Evolutionary conservation across 2,329 filamentous ascomycete genomes (phyloP), one percentile per base, ranked within the genome.

Genomic region (Cercospora sojina): DNA sequence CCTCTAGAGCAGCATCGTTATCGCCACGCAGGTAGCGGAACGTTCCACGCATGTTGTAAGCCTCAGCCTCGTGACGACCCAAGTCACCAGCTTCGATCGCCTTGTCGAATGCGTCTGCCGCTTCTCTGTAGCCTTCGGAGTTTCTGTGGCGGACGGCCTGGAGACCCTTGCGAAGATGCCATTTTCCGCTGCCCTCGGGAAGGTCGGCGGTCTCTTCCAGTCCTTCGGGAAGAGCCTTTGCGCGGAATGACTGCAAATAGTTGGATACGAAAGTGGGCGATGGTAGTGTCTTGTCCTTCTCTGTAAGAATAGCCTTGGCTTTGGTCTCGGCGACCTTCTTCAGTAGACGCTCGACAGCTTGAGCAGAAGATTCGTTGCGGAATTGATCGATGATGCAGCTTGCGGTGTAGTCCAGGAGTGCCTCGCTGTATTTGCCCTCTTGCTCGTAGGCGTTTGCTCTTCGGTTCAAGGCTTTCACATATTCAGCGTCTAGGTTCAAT

Each of bases 381-480:
- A 99, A 99, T 69, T 91, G 91, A 79, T 99, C 95, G 78, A 99
- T 97, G 79, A 99, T 99, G 83, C 95, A 99, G 82, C 94, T 97
- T 66, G 95, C 95, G 8, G 95, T 99, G 83, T 96, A 98, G 82
- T 99, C 95, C 70, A 99, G 87, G 8, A 99, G 89, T 55, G 95
- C 94, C 78, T 98, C 94, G 79, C 93, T 95, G 83, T 90, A 97
- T 81, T 90, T 90, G 75, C 90, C 90, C 53, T 95, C 87, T 79
- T 97, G 91, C 82, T 99, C 95, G 80, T 98, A 99, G 65, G 95
- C 95, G 77, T 96, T 96, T 64, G 95, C 95, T 75, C 95, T 89
- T 76, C 95, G 90, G 86, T 99, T 99, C 74, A 99, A 85, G 35
- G 95, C 95, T 85, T 99, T 98, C 80, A 99, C 89, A 79, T 99